Base-by-base conservation (phyloP, 768 basidiomycete species). In the Kwoniella sp. region DNA sequence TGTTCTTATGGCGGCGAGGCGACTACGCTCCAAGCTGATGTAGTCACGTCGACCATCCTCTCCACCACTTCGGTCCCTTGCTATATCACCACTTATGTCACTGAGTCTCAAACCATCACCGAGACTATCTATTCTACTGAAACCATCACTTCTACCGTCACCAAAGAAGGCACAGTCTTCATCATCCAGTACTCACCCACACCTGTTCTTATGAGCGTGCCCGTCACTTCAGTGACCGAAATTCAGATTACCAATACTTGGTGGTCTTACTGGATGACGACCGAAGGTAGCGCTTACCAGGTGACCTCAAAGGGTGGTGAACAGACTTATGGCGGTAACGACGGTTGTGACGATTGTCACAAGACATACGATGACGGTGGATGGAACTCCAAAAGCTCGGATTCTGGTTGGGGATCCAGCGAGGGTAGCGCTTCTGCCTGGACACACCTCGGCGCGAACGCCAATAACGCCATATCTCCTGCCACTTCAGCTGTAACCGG, bases 71-170 rank as follows among this genome's bases (percentile, higher is more conserved):
- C 65, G 24, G 69, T 75, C 22, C 73, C 73, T 10, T 75, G 73
- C 44, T 71, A 71, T 40, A 67, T 68, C 26, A 74, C 73, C 13
- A 68, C 66, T 3, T 68, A 59, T 49, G 49, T 75, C 48, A 75
- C 71, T 9, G 37, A 75, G 26, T 65, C 62, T 8, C 30, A 55
- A 15, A 74, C 73, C 10, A 55, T 60, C 47, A 67, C 67, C 6
- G 52, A 53, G 37, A 75, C 73, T 10, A 47, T 72, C 13, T 75
- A 75, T 60, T 70, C 67, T 24, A 72, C 73, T 49, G 64, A 72
- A 21, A 75, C 68, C 30, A 56, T 72, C 46, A 75, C 73, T 9
- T 67, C 64, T 30, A 75, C 73, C 13, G 44, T 67, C 24, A 75
- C 71, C 15, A 55, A 67, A 33, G 62, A 67, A 46, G 73, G 73